Conservation (phyloP, 495 filamentous ascomycete genomes). For the Penicillium salamii region DNA sequence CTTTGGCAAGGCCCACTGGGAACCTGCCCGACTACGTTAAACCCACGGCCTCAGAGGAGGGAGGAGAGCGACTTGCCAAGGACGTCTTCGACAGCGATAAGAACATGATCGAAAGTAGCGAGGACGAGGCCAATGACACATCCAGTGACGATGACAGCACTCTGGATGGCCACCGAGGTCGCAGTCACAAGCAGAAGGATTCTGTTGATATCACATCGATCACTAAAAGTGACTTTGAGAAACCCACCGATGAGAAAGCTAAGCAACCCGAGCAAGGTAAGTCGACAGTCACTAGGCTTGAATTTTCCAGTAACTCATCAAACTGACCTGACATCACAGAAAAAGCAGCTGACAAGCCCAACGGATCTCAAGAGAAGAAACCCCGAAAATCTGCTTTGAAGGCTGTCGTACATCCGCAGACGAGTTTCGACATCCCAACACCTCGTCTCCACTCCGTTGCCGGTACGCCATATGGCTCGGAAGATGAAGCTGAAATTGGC, state of each 20-base stretch:
- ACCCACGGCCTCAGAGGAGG: slow-evolving; percentile 27
- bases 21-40: slow-evolving; percentile 50
- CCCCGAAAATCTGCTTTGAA: slow-evolving; percentile 46
- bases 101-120: slow-evolving; percentile 49
- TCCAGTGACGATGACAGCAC: slow-evolving; percentile 48
- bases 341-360: slow-evolving; percentile 3
- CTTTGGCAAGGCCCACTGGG: slow-evolving; percentile 53
- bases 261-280: slow-evolving; percentile 60
- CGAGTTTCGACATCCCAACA: slow-evolving; percentile 63
- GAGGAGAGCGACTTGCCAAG: slow-evolving; percentile 65
- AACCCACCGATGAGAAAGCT: slow-evolving; percentile 10
- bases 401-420: slow-evolving; percentile 73
- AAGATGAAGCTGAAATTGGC: slow-evolving; percentile 77
- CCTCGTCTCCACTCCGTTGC: slow-evolving; percentile 55
- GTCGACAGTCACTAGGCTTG: slow-evolving; percentile 25
- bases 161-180: slow-evolving; percentile 33
- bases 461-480: slow-evolving; percentile 79
- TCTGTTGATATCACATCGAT: slow-evolving; percentile 18
- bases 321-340: slow-evolving; percentile 7
- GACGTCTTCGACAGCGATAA: slow-evolving; percentile 65
- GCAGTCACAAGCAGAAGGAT: slow-evolving; percentile 26
- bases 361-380: slow-evolving; percentile 15
- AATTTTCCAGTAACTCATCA: background rate
- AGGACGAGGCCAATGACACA: slow-evolving; percentile 44
- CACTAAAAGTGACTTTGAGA: slow-evolving; percentile 20